Evolutionary conservation across 305 asterid genomes (phyloP), one percentile per base, ranked within the genome.

Genomic region (Rubia tinctorum): DNA sequence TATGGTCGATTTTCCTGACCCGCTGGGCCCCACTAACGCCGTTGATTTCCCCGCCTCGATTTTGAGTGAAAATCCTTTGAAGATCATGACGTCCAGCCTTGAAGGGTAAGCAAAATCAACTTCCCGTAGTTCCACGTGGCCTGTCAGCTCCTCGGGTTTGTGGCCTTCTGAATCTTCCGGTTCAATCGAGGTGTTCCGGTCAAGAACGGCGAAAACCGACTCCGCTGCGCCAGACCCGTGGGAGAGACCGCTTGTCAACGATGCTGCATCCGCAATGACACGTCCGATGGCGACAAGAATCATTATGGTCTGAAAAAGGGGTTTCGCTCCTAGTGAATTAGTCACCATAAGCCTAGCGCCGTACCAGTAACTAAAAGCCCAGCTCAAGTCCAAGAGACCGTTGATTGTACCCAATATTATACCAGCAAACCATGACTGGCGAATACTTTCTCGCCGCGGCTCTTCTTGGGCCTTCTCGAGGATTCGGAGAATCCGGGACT

Each of bases 21-120:
- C 99, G 53, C 99, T 94, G 40, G 88, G 94, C 8, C 99, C 99
- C 0, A 92, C 99, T 34, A 94, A n/a, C 0, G 99, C 98, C 5
- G 97, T 90, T 23, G 99, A 86, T 76, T 88, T 87, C 6, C 94
- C 92, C 0, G 94, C 89, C 71, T 88, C 86, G 4, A 90, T 87
- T 14, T 73, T 61, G 2, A 95, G 78, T 5, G 97, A 88, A 14
- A 95, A 95, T 23, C 86, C 88, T 69, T 78, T 84, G 34, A 94
- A 88, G 69, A 94, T 85, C 56, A 85, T 69, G 20, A 82, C 80
- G 8, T 82, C 67, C 0, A 91, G 96, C 62, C 99, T 77, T 18
- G 90, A 80, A 0, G 98, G 98, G 72, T 92, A 94, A 1, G 97
- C 85, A 0, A 94, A 95, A 76, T 92, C 89, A 15, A 95, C 88